Evolutionary conservation across 305 asterid species (phyloP), one percentile per base, ranked within the genome.

Genomic region (Fraxinus floribunda): DNA sequence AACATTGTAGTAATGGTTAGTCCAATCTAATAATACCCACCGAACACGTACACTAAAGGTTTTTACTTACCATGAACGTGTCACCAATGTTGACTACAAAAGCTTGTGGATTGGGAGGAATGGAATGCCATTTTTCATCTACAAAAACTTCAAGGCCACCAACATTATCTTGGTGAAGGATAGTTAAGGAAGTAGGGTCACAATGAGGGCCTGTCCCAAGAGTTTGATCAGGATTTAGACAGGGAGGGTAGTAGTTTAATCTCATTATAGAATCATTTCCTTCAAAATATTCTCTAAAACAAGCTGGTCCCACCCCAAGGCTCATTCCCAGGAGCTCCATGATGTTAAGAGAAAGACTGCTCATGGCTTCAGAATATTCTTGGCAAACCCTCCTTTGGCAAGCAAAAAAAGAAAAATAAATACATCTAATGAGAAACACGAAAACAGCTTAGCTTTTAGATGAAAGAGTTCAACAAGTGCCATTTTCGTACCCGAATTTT

Each of bases 141-240:
- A 89, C 93, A 26, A 26, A 90, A 9, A 94, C 97, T 79, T 94
- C 86, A 39, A 94, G 98, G 7, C 98, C 98, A 15, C 90, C 94
- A 18, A 94, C 97, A 76, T 90, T 75, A 77, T 93, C 98, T 82
- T 92, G 97, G 75, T 93, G 97, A 71, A 94, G 98, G 55, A 94
- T 88, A 2, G 97, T 92, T 82, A 94, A 35, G 16, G 97, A 91
- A 9, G 94, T 89, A 0, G 97, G 94, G 85, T 94, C 98, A 79
- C 97, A 89, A 68, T 93, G 98, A 79, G 97, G 98, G 30, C 98
- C 98, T 0, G 97, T 93, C 26, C 98, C 98, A 11, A 94, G 94
- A 0, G 93, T 91, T 0, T 81, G 83, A 55, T 89, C 92, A 4
- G 98, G 94, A 73, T 89, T 80, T 85, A 89, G 92, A 81, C 97